Conservation (phyloP, 2,329 filamentous ascomycete species). For the Aspergillus niger region DNA sequence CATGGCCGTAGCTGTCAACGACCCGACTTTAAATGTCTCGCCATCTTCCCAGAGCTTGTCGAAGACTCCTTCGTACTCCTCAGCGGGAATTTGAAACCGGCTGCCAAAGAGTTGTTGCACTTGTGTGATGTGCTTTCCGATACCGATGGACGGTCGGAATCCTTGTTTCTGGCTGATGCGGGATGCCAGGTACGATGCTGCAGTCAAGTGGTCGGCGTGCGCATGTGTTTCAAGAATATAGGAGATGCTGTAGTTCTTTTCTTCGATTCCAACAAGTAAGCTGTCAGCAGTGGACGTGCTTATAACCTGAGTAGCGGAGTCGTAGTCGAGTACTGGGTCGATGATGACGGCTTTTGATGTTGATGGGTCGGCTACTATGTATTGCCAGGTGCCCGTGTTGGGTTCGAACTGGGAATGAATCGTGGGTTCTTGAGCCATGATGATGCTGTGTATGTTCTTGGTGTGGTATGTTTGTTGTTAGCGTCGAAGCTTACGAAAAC, state of each 20-base stretch:
- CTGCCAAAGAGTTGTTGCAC: slow-evolving; percentile 57
- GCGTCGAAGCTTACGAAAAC: too few relatives aligned
- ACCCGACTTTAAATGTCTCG: slow-evolving; percentile 56
- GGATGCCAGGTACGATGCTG: slow-evolving; percentile 59
- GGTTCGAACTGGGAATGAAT: slow-evolving; percentile 41
- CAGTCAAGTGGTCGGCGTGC: slow-evolving; percentile 62
- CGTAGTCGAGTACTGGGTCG: slow-evolving; percentile 61
- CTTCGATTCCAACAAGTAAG: slow-evolving; percentile 47
- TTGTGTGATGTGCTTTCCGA: slow-evolving; percentile 58
- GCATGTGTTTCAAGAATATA: slow-evolving; percentile 63
- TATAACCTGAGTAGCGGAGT: slow-evolving; percentile 45
- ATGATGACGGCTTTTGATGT: slow-evolving; percentile 57
- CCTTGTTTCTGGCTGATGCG: slow-evolving; percentile 42
- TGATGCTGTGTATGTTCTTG: too few relatives aligned
- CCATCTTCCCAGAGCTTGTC: slow-evolving; percentile 59
- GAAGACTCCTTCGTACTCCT: slow-evolving; percentile 54
- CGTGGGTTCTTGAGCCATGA: slow-evolving; percentile 20
- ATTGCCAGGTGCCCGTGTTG: slow-evolving; percentile 61
- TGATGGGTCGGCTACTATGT: slow-evolving; percentile 56
- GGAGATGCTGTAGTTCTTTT: slow-evolving; percentile 50
- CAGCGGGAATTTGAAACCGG: slow-evolving; percentile 50
- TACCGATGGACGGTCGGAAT: slow-evolving; percentile 51
- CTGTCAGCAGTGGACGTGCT: slow-evolving; percentile 54
- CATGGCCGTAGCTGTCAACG: slow-evolving; percentile 51
- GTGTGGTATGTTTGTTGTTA: too few relatives aligned